Evolutionary conservation across 2,329 filamentous ascomycete species (phyloP).

Genomic region (Penicillium olsonii): DNA sequence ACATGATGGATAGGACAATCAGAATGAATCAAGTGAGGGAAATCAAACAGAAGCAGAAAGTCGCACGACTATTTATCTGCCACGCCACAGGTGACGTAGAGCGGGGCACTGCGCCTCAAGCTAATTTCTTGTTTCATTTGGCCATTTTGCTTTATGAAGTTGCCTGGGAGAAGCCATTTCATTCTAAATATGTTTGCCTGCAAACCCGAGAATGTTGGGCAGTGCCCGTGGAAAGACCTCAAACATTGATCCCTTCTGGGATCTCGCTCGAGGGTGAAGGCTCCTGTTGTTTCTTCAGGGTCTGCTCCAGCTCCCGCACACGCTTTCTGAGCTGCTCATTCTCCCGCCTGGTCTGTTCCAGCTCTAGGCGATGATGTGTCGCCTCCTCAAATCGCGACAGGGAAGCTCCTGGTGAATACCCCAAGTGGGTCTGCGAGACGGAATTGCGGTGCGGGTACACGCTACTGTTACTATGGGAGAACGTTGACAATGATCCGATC

Average conservation of each 20-base stretch:
- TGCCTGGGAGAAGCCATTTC: conserved; percentile 6
- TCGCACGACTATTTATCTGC: conserved; percentile 9
- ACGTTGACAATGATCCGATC: conserved; percentile 32
- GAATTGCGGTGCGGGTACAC: conserved; percentile 34
- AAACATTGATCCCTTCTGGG: conserved; percentile 6
- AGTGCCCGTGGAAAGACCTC: conserved; percentile 9
- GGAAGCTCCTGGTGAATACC: conserved; percentile 29
- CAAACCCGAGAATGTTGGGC: conserved; percentile 9
- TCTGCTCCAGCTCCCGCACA: conserved; percentile 47
- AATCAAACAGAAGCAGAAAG: conserved; percentile 1
- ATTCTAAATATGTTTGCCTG: conserved; percentile 14
- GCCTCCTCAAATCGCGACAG: conserved; percentile 46
- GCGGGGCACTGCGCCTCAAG: conserved; percentile 29
- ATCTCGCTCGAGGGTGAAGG: background rate
- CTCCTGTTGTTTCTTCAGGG: conserved; percentile 34
- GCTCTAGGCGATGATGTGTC: conserved; percentile 43
- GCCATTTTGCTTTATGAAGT: conserved; percentile 9
- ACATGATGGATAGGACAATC: conserved; percentile 50
- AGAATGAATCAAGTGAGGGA: background rate
- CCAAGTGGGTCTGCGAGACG: conserved; percentile 29
- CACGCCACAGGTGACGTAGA: conserved; percentile 40
- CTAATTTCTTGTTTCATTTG: conserved; percentile 4
- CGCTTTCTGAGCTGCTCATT: conserved; percentile 49
- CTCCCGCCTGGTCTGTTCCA: conserved; percentile 48
- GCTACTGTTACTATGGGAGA: conserved; percentile 25